phyloP scores from a whole-genome alignment of 306 rosid genomes.

The Acacia confusa region DNA sequence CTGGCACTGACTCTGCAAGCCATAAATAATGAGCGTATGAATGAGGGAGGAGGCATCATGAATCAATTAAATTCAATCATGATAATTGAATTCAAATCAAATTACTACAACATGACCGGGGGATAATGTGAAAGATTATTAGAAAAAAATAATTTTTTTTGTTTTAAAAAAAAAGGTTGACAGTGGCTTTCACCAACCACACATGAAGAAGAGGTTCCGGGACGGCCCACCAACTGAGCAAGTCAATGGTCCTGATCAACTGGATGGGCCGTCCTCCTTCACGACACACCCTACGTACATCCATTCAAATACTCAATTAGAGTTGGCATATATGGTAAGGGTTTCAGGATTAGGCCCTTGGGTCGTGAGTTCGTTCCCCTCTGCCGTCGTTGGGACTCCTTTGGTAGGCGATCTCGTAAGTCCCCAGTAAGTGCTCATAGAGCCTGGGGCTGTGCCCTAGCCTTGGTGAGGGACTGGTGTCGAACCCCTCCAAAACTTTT shows the following conservation, averaged over 20 bases:
- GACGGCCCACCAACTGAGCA: slow-evolving; percentile 62
- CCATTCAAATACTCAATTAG: neutral
- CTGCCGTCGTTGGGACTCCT: too few relatives aligned
- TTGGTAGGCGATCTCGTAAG: too few relatives aligned
- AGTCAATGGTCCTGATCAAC: slow-evolving; percentile 49
- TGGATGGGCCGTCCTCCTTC: slow-evolving; percentile 3
- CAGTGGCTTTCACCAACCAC: slow-evolving; percentile 75
- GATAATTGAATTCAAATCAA: slow-evolving; percentile 18
- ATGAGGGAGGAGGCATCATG: too few relatives aligned
- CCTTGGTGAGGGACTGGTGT: too few relatives aligned
- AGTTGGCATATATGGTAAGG: too few relatives aligned
- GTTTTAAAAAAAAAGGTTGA: slow-evolving; percentile 48
- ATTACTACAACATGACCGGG: neutral
- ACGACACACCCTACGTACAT: neutral
- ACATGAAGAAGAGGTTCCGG: slow-evolving; percentile 49
- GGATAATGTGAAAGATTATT: neutral
- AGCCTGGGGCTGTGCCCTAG: too few relatives aligned
- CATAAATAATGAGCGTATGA: slow-evolving; percentile 33
- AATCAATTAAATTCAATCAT: slow-evolving; percentile 13
- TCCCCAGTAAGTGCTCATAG: too few relatives aligned
- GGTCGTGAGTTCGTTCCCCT: too few relatives aligned
- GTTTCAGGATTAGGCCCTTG: too few relatives aligned
- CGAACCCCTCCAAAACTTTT: too few relatives aligned
- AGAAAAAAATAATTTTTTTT: too few relatives aligned
- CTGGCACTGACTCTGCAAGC: slow-evolving; percentile 13